Evolutionary conservation across 768 basidiomycete genomes (phyloP), one percentile per base, ranked within the genome.

Genomic region (Tubosaeta sp.): DNA sequence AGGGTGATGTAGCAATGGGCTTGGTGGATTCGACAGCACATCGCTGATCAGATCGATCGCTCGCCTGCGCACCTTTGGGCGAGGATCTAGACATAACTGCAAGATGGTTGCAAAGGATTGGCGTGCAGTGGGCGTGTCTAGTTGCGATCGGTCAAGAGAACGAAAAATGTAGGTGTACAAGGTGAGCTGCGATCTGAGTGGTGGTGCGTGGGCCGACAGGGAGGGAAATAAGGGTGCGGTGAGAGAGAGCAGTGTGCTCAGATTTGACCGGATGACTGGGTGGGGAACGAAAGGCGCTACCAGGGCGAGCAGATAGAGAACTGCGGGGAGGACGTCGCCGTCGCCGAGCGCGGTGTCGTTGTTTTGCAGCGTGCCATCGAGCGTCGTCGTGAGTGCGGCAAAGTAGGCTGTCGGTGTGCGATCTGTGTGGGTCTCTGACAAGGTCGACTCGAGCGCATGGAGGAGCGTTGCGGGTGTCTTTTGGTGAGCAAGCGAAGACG

Each of bases 31-130:
- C 14, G 78, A 75, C 33, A 99, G 74, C 4, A 93, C 77, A 59
- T 90, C 87, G 60, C 78, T 80, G 31, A 99, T 79, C 17, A 88
- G 80, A 63, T 97, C 95, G 43, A 86, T 85, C 22, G 95, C 94
- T 64, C 86, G 84, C 69, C 82, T 94, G 51, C 97, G 84, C 48
- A 99, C 93, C 74, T 98, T 97, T 17, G 97, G 97, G 46, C 97
- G 76, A 5, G 85, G 79, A 71, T 99, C 97, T 41, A 92, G 76
- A 59, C 83, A 85, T 43, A 97, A 72, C 44, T 90, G 86, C 38
- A 98, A 73, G 48, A 97, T 75, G 34, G 89, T 85, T 41, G 88
- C 86, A 75, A 94, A 97, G 3, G 85, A 78, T 66, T 95, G 90
- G 35, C 89, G 84, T 44, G 90, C 76, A 45, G 76, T 78, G 52